Evolutionary conservation across 768 basidiomycete species (phyloP).

Genomic region (Pluteus cervinus): DNA sequence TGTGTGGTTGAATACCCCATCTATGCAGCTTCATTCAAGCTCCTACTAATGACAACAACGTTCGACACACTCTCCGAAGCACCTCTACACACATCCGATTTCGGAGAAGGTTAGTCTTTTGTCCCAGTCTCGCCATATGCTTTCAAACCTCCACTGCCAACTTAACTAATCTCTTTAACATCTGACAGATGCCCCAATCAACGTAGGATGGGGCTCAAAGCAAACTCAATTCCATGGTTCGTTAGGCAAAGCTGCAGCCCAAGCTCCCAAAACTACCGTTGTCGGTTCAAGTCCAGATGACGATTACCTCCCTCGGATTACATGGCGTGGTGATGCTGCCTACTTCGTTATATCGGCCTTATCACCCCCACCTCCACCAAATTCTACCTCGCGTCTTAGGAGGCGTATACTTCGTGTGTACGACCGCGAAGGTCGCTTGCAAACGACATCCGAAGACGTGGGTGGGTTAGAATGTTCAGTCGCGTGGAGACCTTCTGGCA

Average conservation of each 20-base stretch:
- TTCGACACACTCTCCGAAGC: conserved; percentile 87
- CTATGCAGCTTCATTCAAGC: conserved; percentile 58
- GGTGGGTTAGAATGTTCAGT: conserved; percentile 75
- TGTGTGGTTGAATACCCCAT: not conserved
- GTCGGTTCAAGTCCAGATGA: conserved; percentile 65
- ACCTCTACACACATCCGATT: conserved; percentile 64
- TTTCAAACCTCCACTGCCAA: not conserved
- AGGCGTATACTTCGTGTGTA: conserved; percentile 69
- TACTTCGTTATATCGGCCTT: conserved; percentile 83
- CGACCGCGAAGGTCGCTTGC: conserved; percentile 64
- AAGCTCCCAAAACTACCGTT: conserved; percentile 33
- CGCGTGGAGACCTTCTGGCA: conserved; percentile 86
- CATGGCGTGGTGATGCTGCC: conserved; percentile 92
- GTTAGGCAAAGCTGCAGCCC: conserved; percentile 79
- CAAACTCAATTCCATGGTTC: conserved; percentile 98
- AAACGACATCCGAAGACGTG: conserved; percentile 80
- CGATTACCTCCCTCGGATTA: conserved; percentile 64
- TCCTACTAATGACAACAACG: conserved; percentile 82
- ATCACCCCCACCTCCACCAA: conserved; percentile 42
- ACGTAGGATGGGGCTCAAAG: conserved; percentile 97
- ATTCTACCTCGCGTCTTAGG: conserved; percentile 22
- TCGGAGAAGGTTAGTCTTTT: conserved; percentile 67
- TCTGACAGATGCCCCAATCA: conserved; percentile 73
- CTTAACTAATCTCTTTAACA: conserved; percentile 7
- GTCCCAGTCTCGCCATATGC: too few relatives aligned